Evolutionary conservation across 179 eudicot genomes (phyloP).

Genomic region (Kewa caespitosa): DNA sequence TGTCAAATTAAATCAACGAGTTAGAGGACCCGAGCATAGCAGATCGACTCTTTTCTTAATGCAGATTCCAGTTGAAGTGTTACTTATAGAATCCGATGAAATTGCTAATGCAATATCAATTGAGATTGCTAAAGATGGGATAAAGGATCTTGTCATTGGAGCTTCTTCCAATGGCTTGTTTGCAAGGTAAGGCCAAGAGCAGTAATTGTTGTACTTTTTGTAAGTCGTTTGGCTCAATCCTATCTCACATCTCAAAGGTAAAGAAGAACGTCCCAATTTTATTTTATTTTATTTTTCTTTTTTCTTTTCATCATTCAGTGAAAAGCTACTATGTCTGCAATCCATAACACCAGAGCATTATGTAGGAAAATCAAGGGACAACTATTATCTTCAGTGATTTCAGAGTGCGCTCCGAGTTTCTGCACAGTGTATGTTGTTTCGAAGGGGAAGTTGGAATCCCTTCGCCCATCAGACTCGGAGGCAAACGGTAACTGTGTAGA

Average conservation of each 20-base stretch:
- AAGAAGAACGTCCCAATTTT: not conserved
- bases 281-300: too few species aligned
- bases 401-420: conserved; percentile 61
- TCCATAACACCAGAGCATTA: conserved; percentile 3
- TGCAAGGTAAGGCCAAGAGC: conserved; percentile 53
- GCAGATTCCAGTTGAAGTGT: conserved; percentile 66
- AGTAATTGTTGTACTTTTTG: not conserved
- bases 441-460: conserved; percentile 73
- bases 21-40: not conserved
- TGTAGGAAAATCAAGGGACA: conserved; percentile 52
- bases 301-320: too few species aligned
- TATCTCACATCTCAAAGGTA: not conserved
- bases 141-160: conserved; percentile 75
- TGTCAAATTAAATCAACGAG: not conserved
- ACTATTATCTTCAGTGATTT: conserved; percentile 56
- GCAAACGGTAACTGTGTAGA: conserved; percentile 35
- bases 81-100: conserved; percentile 75
- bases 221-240: not conserved
- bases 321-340: not conserved
- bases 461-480: conserved; percentile 65
- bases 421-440: conserved; percentile 85
- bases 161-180: conserved; percentile 76
- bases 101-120: conserved; percentile 46
- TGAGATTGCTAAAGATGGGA: conserved; percentile 38
- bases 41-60: conserved; percentile 7